phyloP scores from a whole-genome alignment of 768 basidiomycete genomes.

The Hirschioporus abietinus region DNA sequence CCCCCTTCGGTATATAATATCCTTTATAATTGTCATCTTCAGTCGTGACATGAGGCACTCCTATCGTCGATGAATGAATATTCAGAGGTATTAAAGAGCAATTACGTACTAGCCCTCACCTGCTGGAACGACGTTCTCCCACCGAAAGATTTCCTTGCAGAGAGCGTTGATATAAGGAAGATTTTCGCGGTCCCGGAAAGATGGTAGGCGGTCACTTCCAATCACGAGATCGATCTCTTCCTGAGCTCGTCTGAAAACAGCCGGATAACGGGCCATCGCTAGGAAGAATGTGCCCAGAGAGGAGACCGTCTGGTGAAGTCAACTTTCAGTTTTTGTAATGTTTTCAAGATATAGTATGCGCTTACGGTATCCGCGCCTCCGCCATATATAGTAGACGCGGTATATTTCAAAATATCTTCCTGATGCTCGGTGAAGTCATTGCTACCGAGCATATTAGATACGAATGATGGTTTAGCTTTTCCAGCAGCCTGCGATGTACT shows the following conservation, averaged over 20 bases:
- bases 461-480: slow-evolving; percentile 37
- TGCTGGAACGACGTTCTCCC: background rate
- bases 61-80: background rate
- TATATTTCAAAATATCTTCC: slow-evolving; percentile 11
- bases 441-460: slow-evolving; percentile 34
- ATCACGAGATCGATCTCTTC: background rate
- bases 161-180: slow-evolving; percentile 1
- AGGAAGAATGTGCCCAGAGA: background rate
- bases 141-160: slow-evolving; percentile 3
- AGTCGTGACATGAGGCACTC: background rate
- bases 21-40: slow-evolving; percentile 22
- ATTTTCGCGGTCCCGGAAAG: slow-evolving; percentile 1
- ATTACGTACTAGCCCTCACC: background rate
- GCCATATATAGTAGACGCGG: slow-evolving; percentile 11
- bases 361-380: slow-evolving; percentile 17
- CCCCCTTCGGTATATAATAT: slow-evolving; percentile 22
- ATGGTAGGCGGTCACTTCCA: background rate
- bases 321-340: background rate
- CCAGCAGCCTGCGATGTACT: slow-evolving; percentile 30
- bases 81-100: background rate
- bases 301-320: slow-evolving; percentile 3
- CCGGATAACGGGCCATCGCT: background rate
- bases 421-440: background rate
- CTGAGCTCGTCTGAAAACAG: background rate
- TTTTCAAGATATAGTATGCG: too few species aligned